phyloP scores from a whole-genome alignment of 805 yeast species.

The Scheffersomyces stipitis region DNA sequence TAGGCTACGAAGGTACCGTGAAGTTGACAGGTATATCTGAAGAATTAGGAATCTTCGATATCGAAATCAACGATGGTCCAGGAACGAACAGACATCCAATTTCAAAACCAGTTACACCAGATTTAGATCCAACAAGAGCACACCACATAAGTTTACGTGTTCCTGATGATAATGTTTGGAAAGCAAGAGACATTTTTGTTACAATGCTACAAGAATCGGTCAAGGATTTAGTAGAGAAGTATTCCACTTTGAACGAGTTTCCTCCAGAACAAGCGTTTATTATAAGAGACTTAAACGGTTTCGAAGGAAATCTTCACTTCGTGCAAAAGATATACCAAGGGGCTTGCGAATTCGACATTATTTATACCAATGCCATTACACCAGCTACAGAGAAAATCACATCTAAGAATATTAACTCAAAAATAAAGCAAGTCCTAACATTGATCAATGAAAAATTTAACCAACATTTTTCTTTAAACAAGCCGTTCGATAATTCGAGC shows the following conservation, averaged over 20 bases:
- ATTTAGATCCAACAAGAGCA: constrained; percentile 56
- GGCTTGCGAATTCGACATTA: constrained; percentile 69
- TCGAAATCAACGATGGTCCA: constrained; percentile 60
- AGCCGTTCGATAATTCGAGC: constrained; percentile 51
- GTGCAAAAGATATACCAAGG: constrained; percentile 78
- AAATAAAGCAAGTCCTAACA: constrained; percentile 29
- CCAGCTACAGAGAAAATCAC: constrained; percentile 37
- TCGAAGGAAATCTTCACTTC: constrained; percentile 75
- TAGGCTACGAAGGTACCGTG: constrained; percentile 39
- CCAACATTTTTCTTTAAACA: constrained; percentile 46
- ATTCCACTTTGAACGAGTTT: constrained; percentile 20
- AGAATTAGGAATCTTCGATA: constrained; percentile 64
- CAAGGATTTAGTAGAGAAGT: constrained; percentile 37
- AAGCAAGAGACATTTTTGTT: constrained; percentile 71
- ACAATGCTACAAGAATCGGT: constrained; percentile 71
- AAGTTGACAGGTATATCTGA: constrained; percentile 47
- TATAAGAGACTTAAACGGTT: constrained; percentile 56
- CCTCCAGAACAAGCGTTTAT: constrained; percentile 54
- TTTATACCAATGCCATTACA: constrained; percentile 51
- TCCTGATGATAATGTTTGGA: constrained; percentile 75
- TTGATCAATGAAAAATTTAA: constrained; percentile 55
- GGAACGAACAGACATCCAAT: constrained; percentile 44
- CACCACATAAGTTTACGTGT: constrained; percentile 69
- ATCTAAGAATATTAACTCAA: constrained; percentile 32
- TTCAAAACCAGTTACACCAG: constrained; percentile 29